Evolutionary conservation across 768 basidiomycete species (phyloP).

Genomic region (Kwoniella heveanensis): DNA sequence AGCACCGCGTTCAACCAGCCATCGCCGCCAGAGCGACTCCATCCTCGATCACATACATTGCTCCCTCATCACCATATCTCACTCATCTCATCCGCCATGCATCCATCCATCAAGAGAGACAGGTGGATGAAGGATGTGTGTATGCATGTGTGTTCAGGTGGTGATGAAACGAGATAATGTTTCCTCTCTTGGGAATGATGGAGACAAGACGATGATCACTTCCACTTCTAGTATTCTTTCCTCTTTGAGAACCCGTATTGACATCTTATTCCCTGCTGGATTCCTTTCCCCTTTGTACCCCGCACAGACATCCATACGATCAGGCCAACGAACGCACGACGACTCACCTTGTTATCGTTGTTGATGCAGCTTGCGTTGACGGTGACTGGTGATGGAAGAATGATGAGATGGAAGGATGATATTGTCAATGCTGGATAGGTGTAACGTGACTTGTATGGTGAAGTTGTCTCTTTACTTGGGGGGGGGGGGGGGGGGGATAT

Average conservation of each 20-base stretch:
- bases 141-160: not conserved
- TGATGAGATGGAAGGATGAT: not conserved
- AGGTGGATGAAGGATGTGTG: not conserved
- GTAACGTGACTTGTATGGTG: not conserved
- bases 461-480: not conserved
- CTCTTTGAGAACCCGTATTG: slow-evolving; percentile 9
- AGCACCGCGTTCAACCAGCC: not conserved
- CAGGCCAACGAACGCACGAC: not conserved
- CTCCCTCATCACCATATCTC: not conserved
- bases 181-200: slow-evolving; percentile 1
- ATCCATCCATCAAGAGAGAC: not conserved
- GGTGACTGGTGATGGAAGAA: not conserved
- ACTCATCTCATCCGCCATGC: not conserved
- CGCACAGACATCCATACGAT: slow-evolving; percentile 15
- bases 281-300: slow-evolving; percentile 1
- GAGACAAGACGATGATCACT: not conserved
- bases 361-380: too few relatives aligned
- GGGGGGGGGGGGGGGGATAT: slow-evolving; percentile 3
- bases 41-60: not conserved
- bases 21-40: not conserved
- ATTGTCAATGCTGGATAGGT: not conserved
- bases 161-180: slow-evolving; percentile 1
- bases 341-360: not conserved
- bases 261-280: slow-evolving; percentile 9
- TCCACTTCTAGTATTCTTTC: slow-evolving; percentile 24